Base-by-base conservation (phyloP, 495 filamentous ascomycete species). In the Xylaria flabelliformis region DNA sequence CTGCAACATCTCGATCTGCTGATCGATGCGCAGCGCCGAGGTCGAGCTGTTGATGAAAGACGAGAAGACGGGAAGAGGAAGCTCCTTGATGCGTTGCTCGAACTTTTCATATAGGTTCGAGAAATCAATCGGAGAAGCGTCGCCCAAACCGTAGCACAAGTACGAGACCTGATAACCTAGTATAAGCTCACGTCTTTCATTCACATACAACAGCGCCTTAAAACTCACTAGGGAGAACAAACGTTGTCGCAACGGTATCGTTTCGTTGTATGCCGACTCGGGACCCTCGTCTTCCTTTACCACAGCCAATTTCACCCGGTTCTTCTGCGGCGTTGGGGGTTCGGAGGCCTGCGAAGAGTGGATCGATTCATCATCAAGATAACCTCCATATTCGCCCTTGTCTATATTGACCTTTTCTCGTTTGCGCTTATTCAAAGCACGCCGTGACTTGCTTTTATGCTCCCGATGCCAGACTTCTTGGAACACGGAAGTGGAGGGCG, bases 41-140 rank as follows among this genome's bases (percentile, higher is more conserved):
- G 77, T 68, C 39, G 75, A 68, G 58, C 88, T 84, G 34, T 87
- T 87, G 73, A 95, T 81, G 67, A 97, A 88, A n/a, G 90, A 81
- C 50, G 89, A 85, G 80, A 97, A 97, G n/a, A 88, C 78, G 0
- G 90, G 86, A 0, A 94, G 84, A 0, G 93, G 88, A 3, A 95
- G 85, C 34, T 84, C 84, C 21, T 89, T 86, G 24, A 96, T 85
- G 69, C 88, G 87, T 50, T 91, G 88, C 64, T 88, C 85, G 71
- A 90, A 91, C 24, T 86, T 81, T 69, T 91, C 86, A 81, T 94
- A 94, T 72, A 97, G 88, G 7, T 89, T 87, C 1, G 86, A 85
- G 48, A 93, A 84, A 29, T 79, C 80, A 15, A 85, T 67, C 83
- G 41, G 90, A 13, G 70, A 65, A 81, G 75, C 44, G 34, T 74